phyloP scores from a whole-genome alignment of 805 yeast species.

The Candida peoriensis region DNA sequence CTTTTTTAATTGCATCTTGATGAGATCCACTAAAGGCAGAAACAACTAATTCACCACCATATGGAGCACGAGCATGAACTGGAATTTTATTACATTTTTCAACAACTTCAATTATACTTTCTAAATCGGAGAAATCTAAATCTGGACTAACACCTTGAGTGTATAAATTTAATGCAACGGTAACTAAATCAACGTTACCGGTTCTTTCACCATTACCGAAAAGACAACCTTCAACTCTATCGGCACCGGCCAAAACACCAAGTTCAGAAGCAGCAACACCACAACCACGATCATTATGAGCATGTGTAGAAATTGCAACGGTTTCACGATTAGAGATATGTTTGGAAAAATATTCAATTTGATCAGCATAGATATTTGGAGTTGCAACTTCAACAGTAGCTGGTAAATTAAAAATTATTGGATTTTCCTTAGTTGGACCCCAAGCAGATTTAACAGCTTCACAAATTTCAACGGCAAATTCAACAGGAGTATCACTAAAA shows the following conservation, averaged over 20 bases:
- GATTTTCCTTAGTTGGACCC: slow-evolving; percentile 72
- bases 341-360: slow-evolving; percentile 67
- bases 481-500: slow-evolving; percentile 69
- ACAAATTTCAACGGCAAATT: slow-evolving; percentile 70
- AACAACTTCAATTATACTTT: slow-evolving; percentile 59
- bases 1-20: slow-evolving; percentile 68
- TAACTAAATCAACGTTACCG: slow-evolving; percentile 75
- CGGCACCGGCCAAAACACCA: slow-evolving; percentile 79
- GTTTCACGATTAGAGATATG: slow-evolving; percentile 69
- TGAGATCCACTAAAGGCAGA: slow-evolving; percentile 75
- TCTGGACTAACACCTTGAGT: slow-evolving; percentile 73
- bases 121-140: slow-evolving; percentile 66
- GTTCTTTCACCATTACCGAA: slow-evolving; percentile 85
- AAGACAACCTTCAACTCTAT: slow-evolving; percentile 78
- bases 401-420: slow-evolving; percentile 74
- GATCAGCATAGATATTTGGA: slow-evolving; percentile 77
- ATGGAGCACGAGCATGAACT: slow-evolving; percentile 71
- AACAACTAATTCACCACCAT: slow-evolving; percentile 74
- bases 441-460: slow-evolving; percentile 76
- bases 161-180: slow-evolving; percentile 72
- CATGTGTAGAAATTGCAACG: slow-evolving; percentile 63
- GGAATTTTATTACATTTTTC: slow-evolving; percentile 78
- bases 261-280: slow-evolving; percentile 81
- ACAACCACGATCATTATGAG: slow-evolving; percentile 79
- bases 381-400: slow-evolving; percentile 77